These are phyloP conservation scores for Aspergillus costaricaensis DNA, from an alignment of 2,329 filamentous ascomycete species.

Conservation along the genomic window DNA sequence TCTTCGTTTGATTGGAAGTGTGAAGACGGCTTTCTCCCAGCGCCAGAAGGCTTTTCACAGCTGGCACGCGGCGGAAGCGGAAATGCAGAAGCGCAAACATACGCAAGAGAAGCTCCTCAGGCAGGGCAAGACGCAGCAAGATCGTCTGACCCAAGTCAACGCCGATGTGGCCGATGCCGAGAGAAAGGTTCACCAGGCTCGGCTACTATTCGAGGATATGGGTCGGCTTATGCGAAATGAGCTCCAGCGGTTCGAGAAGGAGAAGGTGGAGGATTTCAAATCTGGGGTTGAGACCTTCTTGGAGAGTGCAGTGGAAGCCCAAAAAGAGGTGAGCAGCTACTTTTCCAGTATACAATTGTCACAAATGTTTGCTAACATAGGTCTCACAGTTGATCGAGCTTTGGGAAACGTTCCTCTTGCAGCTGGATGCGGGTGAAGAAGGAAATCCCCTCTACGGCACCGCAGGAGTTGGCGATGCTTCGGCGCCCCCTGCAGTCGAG, in stretches of 20 bases:
- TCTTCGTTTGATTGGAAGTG: constrained; percentile 89
- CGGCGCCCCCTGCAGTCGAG: constrained; percentile 22
- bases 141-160: constrained; percentile 86
- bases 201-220: constrained; percentile 95
- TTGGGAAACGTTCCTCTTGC: constrained; percentile 98
- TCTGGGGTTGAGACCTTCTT: constrained; percentile 96
- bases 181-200: constrained; percentile 84
- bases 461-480: constrained; percentile 22
- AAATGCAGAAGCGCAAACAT: constrained; percentile 83
- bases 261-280: constrained; percentile 99
- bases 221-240: constrained; percentile 87
- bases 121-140: constrained; percentile 93
- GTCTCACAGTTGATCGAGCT: constrained; percentile 71
- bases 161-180: constrained; percentile 96
- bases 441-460: constrained; percentile 53
- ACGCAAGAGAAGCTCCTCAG: constrained; percentile 92
- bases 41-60: constrained; percentile 94
- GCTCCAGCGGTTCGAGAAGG: constrained; percentile 88
- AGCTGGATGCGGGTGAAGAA: constrained; percentile 91
- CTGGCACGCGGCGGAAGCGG: constrained; percentile 88
- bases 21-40: constrained; percentile 90
- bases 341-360: background rate
- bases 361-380: constrained; percentile 5
- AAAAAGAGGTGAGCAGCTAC: constrained; percentile 77
- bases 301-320: constrained; percentile 94